Evolutionary conservation across 306 rosid species (phyloP), one percentile per base, ranked within the genome.

Genomic region (Vigna mungo): DNA sequence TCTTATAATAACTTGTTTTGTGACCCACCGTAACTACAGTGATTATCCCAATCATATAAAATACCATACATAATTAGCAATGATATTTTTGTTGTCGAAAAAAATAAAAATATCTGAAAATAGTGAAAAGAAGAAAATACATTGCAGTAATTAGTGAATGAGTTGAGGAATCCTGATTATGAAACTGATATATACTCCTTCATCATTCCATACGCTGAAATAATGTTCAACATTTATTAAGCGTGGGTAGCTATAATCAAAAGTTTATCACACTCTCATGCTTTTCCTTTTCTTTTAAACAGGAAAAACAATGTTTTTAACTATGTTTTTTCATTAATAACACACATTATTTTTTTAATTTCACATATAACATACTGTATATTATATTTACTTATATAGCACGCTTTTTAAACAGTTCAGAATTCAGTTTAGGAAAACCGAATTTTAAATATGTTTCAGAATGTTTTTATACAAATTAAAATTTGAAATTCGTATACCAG

Each of bases 191-290:
- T 41, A 20, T 54, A 54, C 32, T 21, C 6, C 0, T 11, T 60
- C 20, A 60, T 60, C 61, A 72, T 77, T 73, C 65, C 7, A 62
- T 68, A 25, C 21, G 78, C 61, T 82, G 62, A 85, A 78, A 64
- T 71, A 30, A 78, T 81, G 54, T 25, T 54, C 3, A 62, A 68
- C 69, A 51, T 41, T 41, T 41, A 41, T 62, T 53, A 74, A 67
- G 74, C 75, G 70, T 72, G 73, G 52, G 11, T 52, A 32, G 27
- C 52, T 20, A 64, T 74, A 58, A 78, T 73, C 79, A 37, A 47
- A 60, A 27, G 17, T 13, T 54, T 11, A 54, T 54, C 30, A 54
- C 17, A 9, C 32, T 9, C 32, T 8, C 61, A 20, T 20, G 11
- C 4, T 20, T 54, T 21, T 3, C 2, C 15, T 20, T 54, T 54